These are phyloP conservation scores for Carex pumila DNA, from an alignment of 176 grass and related monocot species.

Conservation along the genomic window DNA sequence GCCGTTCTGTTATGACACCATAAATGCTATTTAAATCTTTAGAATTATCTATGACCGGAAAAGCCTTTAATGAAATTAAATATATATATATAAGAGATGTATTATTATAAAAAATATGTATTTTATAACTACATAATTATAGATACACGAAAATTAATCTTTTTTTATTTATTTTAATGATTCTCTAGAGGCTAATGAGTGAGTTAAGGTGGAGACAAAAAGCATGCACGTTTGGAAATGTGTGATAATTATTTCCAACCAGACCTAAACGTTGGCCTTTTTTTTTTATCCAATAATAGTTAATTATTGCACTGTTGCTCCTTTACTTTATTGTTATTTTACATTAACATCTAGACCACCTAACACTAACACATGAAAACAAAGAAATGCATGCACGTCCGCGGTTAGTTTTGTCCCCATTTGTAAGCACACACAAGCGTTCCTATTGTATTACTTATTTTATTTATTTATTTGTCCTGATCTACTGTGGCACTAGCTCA, in stretches of 20 bases:
- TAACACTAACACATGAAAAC: slow-evolving; percentile 16
- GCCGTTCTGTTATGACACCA: too few species aligned
- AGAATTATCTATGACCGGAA: not conserved
- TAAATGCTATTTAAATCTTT: not conserved
- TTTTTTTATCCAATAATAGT: not conserved
- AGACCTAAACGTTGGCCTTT: slow-evolving; percentile 3
- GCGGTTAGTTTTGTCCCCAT: slow-evolving; percentile 8
- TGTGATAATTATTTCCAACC: slow-evolving; percentile 16
- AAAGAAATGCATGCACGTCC: slow-evolving; percentile 18
- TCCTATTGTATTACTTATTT: not conserved
- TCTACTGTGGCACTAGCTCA: not conserved
- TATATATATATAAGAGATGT: not conserved
- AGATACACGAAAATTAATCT: not conserved
- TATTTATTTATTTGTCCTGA: not conserved
- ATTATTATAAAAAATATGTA: not conserved
- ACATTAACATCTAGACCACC: not conserved
- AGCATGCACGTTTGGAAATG: not conserved
- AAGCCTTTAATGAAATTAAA: not conserved
- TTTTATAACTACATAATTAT: not conserved
- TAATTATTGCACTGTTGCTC: not conserved
- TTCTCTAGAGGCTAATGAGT: not conserved
- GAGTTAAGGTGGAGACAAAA: not conserved
- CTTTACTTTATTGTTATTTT: slow-evolving; percentile 6
- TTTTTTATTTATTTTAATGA: not conserved
- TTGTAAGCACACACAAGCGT: not conserved